Conservation (phyloP, 2,329 filamentous ascomycete genomes). For the Beauveria caledonica region DNA sequence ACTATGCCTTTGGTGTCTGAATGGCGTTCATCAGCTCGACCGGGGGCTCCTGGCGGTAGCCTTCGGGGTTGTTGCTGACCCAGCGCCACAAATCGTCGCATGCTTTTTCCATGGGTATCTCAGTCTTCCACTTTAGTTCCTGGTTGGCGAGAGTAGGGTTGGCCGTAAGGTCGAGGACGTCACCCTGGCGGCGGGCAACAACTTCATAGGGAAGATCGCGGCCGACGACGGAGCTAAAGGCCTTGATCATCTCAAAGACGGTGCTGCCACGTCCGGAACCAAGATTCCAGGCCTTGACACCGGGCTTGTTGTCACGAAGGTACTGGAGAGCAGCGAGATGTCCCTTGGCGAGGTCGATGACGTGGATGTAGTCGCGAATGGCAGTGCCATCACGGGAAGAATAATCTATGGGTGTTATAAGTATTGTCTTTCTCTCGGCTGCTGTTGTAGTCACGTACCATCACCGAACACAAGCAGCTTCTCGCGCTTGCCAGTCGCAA, state of each 20-base stretch:
- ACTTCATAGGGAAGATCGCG: conserved; percentile 82
- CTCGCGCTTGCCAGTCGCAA: conserved; percentile 88
- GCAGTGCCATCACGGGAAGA: conserved; percentile 81
- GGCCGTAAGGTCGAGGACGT: conserved; percentile 90
- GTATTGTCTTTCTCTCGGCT: not conserved
- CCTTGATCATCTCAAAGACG: conserved; percentile 94
- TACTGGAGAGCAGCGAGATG: conserved; percentile 87
- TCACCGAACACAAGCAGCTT: conserved; percentile 93
- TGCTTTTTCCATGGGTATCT: conserved; percentile 83
- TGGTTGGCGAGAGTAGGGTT: conserved; percentile 80
- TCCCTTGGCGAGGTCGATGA: conserved; percentile 78
- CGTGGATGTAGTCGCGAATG: conserved; percentile 97
- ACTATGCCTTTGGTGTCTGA: conserved; percentile 32
- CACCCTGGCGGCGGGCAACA: conserved; percentile 70
- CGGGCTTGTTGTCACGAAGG: conserved; percentile 74
- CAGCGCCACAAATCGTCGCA: conserved; percentile 94
- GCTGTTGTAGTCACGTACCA: conserved; percentile 45
- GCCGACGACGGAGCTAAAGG: conserved; percentile 82
- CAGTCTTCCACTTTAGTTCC: conserved; percentile 88
- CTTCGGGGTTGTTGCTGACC: conserved; percentile 94
- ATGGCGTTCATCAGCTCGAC: conserved; percentile 63
- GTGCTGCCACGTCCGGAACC: conserved; percentile 92
- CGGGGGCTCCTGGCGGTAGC: conserved; percentile 88
- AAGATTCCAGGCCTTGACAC: conserved; percentile 92
- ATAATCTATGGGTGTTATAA: conserved; percentile 58